Conservation (phyloP, 768 basidiomycete genomes). For the Phlebiopsis flavidoalba region DNA sequence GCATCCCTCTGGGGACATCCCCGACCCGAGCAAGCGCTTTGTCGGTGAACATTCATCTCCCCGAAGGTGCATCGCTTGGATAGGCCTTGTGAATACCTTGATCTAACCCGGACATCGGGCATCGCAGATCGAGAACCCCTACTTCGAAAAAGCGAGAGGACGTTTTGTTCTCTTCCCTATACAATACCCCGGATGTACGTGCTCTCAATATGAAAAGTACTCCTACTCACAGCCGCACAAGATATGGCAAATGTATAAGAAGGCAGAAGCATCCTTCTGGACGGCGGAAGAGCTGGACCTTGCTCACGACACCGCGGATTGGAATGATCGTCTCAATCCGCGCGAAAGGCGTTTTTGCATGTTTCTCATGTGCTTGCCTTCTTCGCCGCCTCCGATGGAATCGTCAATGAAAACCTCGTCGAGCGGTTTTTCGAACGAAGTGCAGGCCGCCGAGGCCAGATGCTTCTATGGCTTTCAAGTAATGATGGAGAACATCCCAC, state of each 20-base stretch:
- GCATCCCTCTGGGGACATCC: neutral
- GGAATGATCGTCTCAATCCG: constrained; percentile 74
- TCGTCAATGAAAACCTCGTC: constrained; percentile 93
- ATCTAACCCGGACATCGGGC: neutral
- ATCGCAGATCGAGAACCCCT: constrained; percentile 70
- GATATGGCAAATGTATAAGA: constrained; percentile 97
- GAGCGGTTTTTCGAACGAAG: constrained; percentile 92
- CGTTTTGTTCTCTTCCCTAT: constrained; percentile 94
- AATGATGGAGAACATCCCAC: constrained; percentile 98
- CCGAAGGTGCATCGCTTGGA: constrained; percentile 31
- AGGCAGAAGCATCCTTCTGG: constrained; percentile 92
- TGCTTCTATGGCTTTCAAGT: constrained; percentile 98
- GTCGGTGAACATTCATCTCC: constrained; percentile 52
- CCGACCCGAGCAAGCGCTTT: constrained; percentile 26
- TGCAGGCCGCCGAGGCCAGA: constrained; percentile 87
- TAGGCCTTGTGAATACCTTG: neutral
- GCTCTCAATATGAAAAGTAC: constrained; percentile 26
- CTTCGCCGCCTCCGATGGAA: constrained; percentile 94
- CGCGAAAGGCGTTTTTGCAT: constrained; percentile 87
- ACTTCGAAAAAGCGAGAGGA: constrained; percentile 64
- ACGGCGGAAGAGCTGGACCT: constrained; percentile 91
- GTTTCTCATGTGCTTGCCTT: constrained; percentile 92
- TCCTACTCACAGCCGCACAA: constrained; percentile 23
- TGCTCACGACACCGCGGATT: constrained; percentile 80
- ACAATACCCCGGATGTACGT: constrained; percentile 72